A percentile compares a stretch with the other conserved stretches of the same genome.
Evolutionary conservation across 1,139 yeast genomes (phyloP).

Genomic region (Saccharomyces hybrid): DNA sequence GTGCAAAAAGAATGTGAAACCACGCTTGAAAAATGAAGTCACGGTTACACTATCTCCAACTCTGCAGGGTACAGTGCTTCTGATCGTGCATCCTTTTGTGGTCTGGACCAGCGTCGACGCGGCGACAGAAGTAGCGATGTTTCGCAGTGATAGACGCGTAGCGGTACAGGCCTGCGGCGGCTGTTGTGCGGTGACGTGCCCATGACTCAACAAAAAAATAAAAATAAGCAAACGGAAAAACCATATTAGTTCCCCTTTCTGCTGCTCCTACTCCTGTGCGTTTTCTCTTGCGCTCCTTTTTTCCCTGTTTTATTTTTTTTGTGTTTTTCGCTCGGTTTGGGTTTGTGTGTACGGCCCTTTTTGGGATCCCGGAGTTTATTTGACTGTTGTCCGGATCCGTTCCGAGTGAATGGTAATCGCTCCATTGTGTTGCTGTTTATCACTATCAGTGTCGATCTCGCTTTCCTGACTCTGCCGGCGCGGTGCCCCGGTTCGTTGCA

Average conservation of each 20-base stretch:
- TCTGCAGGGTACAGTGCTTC: neutral
- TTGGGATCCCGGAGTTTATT: slow-evolving; percentile 1
- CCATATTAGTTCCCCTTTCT: neutral
- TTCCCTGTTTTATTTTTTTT: neutral
- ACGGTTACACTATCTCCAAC: neutral
- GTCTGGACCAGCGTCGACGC: neutral
- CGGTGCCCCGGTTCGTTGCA: neutral
- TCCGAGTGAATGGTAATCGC: neutral
- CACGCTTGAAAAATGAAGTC: neutral
- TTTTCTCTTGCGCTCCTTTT: neutral
- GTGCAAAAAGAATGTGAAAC: neutral
- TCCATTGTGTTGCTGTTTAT: neutral
- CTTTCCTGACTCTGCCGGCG: neutral
- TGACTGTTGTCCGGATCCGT: neutral
- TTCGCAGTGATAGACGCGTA: neutral
- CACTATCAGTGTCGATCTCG: neutral
- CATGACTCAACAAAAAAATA: neutral
- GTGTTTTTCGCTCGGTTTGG: neutral
- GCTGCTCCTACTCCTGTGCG: neutral
- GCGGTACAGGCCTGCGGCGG: neutral
- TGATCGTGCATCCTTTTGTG: neutral
- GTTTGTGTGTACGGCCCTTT: neutral
- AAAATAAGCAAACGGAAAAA: neutral
- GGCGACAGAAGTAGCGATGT: neutral
- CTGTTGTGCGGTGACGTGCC: neutral